Evolutionary conservation across 1,284 basidiomycete genomes (phyloP), one percentile per base, ranked within the genome.

Genomic region (Fomitopsis betulina): DNA sequence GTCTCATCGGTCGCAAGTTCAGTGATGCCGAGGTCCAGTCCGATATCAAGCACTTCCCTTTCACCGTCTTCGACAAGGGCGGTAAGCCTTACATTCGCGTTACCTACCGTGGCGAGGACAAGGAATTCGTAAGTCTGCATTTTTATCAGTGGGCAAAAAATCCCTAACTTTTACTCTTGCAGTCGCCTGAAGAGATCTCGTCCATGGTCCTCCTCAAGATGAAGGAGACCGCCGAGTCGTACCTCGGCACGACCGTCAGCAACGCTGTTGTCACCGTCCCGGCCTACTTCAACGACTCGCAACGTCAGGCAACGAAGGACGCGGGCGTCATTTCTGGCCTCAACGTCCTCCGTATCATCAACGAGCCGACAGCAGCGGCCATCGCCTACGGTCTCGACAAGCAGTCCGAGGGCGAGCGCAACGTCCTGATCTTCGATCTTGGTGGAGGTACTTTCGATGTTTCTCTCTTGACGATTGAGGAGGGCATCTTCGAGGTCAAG

Each of bases 381-480:
- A 96, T 96, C 70, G 94, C 94, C 15, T 96, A 96, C 77, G 94
- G 94, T 80, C 89, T 96, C 59, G 90, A 93, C 76, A 92, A 94
- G 79, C 94, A 95, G 79, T 84, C 89, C 56, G 72, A 74, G 33
- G 90, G 90, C 60, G 94, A 96, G 80, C 91, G 91, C 66, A 96
- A 97, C 72, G 93, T 96, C 62, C 82, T 96, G 70, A 95, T 99
- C 75, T 98, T 97, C 81, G 96, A 99, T 83, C 86, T 98, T 54
- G 96, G 96, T 66, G 96, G 96, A 82, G 96, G 96, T 82, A 98
- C 96, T 51, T 98, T 98, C 76, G 96, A 98, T 89, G 96, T 98
- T 35, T 98, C 96, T 37, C 92, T 99, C 62, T 79, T 99, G 66
- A 96, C 95, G 63, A 98, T 98, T 63, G 94, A 98, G 76, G 96